phyloP scores from a whole-genome alignment of 768 basidiomycete species.

The Phlebiopsis flavidoalba region DNA sequence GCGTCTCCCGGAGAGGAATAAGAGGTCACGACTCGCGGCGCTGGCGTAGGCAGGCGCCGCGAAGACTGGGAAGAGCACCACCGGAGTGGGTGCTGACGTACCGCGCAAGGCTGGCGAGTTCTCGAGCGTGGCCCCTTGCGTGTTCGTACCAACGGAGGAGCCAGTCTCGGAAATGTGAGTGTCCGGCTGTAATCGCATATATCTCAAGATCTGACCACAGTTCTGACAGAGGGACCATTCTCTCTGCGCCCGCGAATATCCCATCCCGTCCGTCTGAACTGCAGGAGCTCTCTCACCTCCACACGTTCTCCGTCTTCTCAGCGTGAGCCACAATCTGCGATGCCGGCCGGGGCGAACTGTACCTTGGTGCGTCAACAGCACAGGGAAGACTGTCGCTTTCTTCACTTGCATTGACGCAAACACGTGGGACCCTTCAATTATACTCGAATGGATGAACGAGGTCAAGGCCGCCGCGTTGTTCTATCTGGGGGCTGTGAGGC shows the following conservation, averaged over 20 bases:
- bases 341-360: constrained; percentile 45
- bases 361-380: constrained; percentile 34
- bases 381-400: constrained; percentile 27
- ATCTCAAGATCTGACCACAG: not conserved
- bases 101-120: not conserved
- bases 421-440: constrained; percentile 35
- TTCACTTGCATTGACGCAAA: constrained; percentile 38
- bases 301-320: constrained; percentile 14
- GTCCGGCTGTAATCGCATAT: not conserved
- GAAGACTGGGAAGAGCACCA: constrained; percentile 1
- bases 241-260: constrained; percentile 16
- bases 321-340: constrained; percentile 24
- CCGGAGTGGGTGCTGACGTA: not conserved
- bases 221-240: constrained; percentile 5
- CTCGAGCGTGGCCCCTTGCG: constrained; percentile 8
- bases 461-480: constrained; percentile 29
- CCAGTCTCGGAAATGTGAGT: constrained; percentile 22
- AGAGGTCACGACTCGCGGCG: constrained; percentile 16
- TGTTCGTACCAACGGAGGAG: constrained; percentile 19
- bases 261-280: constrained; percentile 11
- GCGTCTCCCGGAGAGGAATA: constrained; percentile 14
- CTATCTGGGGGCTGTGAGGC: constrained; percentile 18
- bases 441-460: constrained; percentile 46
- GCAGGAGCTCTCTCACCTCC: not conserved
- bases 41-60: constrained; percentile 20